phyloP scores from a whole-genome alignment of 306 rosid genomes.

The Quercus bicolor region DNA sequence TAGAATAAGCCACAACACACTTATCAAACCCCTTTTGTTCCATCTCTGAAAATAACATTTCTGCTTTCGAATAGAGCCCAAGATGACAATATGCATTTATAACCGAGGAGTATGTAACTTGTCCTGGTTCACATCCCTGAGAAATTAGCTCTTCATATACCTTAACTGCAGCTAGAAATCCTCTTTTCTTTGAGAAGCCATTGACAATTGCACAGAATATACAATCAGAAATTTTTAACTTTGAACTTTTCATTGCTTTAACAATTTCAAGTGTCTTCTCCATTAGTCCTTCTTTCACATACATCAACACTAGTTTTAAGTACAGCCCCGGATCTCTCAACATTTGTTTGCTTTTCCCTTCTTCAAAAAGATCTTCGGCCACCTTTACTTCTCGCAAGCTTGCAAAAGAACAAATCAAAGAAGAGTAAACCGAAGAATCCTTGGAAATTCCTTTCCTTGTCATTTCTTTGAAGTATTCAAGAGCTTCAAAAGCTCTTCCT shows the following conservation, averaged over 20 bases:
- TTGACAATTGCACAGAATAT: constrained; percentile 60
- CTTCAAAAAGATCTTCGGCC: constrained; percentile 50
- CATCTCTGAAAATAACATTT: constrained; percentile 52
- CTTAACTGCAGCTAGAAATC: constrained; percentile 36
- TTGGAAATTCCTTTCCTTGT: constrained; percentile 30
- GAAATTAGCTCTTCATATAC: constrained; percentile 42
- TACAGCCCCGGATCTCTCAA: constrained; percentile 57
- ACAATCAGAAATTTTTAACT: constrained; percentile 51
- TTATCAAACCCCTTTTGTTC: constrained; percentile 58
- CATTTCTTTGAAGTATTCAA: constrained; percentile 49
- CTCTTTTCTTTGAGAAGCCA: constrained; percentile 52
- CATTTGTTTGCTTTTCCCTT: constrained; percentile 40
- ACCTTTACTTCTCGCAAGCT: constrained; percentile 33
- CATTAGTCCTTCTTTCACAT: constrained; percentile 51
- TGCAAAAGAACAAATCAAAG: constrained; percentile 54
- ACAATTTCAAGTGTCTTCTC: constrained; percentile 57
- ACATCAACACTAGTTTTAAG: constrained; percentile 56
- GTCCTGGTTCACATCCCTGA: constrained; percentile 61
- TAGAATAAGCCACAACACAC: constrained; percentile 72
- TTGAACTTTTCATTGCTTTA: constrained; percentile 44
- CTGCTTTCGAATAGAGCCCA: constrained; percentile 48
- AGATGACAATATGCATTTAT: constrained; percentile 59
- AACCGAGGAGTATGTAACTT: constrained; percentile 64
- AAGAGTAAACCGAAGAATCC: constrained; percentile 45
- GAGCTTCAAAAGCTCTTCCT: constrained; percentile 55